Conservation (phyloP, 208 protist genomes). For the Jaenimonas drosophilae region DNA sequence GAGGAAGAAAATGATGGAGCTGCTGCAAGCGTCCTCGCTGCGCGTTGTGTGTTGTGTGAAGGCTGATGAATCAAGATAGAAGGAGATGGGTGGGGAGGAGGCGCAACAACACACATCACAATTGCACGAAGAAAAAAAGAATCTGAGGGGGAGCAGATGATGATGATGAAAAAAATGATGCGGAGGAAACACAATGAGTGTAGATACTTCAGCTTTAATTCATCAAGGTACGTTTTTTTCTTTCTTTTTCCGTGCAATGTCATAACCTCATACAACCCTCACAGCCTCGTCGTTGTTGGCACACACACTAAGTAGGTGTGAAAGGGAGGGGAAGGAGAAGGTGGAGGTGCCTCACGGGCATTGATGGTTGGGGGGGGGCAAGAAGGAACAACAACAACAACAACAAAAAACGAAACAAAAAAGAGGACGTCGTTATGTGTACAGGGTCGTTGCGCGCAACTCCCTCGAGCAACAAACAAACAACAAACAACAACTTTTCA, state of each 20-base stretch:
- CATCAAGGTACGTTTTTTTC: slow-evolving; percentile 3
- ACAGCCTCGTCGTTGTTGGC: no score
- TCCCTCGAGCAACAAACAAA: slow-evolving; percentile 4
- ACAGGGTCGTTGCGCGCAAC: no score
- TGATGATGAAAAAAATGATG: not conserved
- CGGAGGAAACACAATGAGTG: not conserved
- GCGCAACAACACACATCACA: no score
- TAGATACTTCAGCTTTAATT: not conserved
- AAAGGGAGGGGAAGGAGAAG: not conserved
- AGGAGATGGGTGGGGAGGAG: no score
- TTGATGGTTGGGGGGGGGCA: not conserved
- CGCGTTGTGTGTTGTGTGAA: no score
- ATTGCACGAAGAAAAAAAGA: slow-evolving; percentile 17
- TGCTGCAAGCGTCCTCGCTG: no score
- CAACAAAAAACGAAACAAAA: not conserved
- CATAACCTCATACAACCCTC: not conserved
- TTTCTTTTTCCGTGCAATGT: slow-evolving; percentile 1
- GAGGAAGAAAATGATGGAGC: no score
- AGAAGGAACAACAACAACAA: not conserved
- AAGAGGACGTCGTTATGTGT: no score
- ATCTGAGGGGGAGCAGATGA: not conserved
- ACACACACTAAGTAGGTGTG: slow-evolving; percentile 1
- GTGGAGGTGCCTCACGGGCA: no score
- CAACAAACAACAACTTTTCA: not conserved
- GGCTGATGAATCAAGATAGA: no score